Evolutionary conservation across 768 basidiomycete species (phyloP).

Genomic region (Chalciporus sphaerocephalus): DNA sequence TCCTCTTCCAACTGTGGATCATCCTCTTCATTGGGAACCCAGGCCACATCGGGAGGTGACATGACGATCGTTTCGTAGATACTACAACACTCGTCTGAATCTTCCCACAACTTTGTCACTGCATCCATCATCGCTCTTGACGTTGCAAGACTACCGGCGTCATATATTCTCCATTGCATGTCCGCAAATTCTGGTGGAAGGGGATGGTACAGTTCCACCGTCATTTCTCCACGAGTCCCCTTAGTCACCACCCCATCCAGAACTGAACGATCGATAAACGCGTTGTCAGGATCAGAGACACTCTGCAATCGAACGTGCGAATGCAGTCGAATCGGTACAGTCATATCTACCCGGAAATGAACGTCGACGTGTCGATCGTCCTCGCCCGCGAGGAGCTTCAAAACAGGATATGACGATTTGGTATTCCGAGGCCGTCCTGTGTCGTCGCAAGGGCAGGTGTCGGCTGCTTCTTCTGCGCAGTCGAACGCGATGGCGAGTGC

Average conservation of each 20-base stretch:
- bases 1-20: constrained; percentile 10
- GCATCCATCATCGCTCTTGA: constrained; percentile 65
- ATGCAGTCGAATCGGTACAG: constrained; percentile 49
- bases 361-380: constrained; percentile 43
- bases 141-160: constrained; percentile 61
- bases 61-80: constrained; percentile 47
- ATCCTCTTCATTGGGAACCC: constrained; percentile 5
- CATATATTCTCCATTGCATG: constrained; percentile 64
- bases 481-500: constrained; percentile 58
- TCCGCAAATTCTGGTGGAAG: constrained; percentile 55
- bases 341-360: constrained; percentile 52
- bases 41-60: constrained; percentile 18
- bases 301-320: constrained; percentile 63
- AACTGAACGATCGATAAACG: constrained; percentile 41
- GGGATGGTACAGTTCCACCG: constrained; percentile 50
- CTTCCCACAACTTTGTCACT: constrained; percentile 41
- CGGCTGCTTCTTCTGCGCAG: constrained; percentile 61
- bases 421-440: constrained; percentile 45
- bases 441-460: constrained; percentile 66
- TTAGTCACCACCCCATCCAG: constrained; percentile 60
- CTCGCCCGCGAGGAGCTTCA: constrained; percentile 21
- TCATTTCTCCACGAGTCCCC: constrained; percentile 49
- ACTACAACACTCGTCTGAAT: constrained; percentile 42
- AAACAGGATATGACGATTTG: constrained; percentile 34
- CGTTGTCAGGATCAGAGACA: constrained; percentile 50